phyloP scores from a whole-genome alignment of 176 grass and related monocot genomes.

The Oryza meyeriana region DNA sequence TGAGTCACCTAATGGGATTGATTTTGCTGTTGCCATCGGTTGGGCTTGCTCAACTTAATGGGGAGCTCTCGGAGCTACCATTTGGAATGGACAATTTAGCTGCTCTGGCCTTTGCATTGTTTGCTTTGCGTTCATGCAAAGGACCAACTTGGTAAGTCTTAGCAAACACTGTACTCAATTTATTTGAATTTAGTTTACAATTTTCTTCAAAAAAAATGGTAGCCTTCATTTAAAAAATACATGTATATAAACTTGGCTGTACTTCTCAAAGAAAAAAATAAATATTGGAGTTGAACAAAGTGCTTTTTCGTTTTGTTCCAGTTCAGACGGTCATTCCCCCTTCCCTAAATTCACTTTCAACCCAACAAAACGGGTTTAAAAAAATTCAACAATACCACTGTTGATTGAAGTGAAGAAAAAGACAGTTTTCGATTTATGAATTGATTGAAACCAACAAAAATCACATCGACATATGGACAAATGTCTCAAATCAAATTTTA shows the following conservation, averaged over 20 bases:
- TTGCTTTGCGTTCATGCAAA: neutral
- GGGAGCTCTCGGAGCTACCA: neutral
- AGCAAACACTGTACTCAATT: neutral
- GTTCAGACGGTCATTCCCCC: neutral
- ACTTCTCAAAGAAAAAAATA: no score
- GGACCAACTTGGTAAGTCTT: neutral
- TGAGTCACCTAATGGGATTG: neutral
- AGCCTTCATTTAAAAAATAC: no score
- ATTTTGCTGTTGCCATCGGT: neutral
- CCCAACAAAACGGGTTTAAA: neutral
- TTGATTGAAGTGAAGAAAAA: neutral
- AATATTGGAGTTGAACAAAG: no score
- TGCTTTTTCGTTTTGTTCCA: no score
- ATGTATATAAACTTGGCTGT: no score
- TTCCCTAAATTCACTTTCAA: neutral
- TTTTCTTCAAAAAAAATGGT: neutral
- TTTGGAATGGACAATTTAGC: slow-evolving; percentile 10
- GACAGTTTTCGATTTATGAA: neutral
- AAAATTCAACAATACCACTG: no score
- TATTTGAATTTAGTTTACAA: neutral
- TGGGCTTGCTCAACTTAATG: neutral
- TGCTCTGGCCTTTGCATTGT: neutral
- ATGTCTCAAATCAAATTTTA: neutral
- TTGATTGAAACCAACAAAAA: neutral
- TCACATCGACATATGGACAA: neutral